These are phyloP conservation scores for Phylloporus scabripes DNA, from an alignment of 768 basidiomycete genomes.

Conservation along the genomic window DNA sequence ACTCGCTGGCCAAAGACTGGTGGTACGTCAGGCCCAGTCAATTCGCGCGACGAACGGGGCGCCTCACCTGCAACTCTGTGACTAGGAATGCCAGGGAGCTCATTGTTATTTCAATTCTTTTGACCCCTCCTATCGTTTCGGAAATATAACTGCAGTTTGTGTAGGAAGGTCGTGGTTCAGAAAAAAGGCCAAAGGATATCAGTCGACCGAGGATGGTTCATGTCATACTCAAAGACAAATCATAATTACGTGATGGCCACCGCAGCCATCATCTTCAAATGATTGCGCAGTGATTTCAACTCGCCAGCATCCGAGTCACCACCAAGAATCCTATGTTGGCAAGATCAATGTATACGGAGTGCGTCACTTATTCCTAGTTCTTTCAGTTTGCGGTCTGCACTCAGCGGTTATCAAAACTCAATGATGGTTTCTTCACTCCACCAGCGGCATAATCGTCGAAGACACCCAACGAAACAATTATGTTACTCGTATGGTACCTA, in stretches of 20 bases:
- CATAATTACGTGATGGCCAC: no score
- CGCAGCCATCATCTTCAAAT: no score
- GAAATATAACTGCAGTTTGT: no score
- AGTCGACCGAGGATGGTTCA: no score
- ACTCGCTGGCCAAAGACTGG: constrained; percentile 84
- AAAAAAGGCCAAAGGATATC: no score
- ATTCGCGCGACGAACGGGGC: background rate
- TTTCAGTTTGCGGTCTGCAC: background rate
- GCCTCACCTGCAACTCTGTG: constrained; percentile 63
- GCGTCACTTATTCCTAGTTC: background rate
- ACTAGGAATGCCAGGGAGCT: constrained; percentile 66
- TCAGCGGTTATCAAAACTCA: background rate
- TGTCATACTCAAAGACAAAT: no score
- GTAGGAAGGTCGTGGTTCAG: no score
- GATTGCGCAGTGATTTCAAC: no score
- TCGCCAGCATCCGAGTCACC: no score
- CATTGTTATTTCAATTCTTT: constrained; percentile 42
- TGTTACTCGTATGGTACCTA: background rate
- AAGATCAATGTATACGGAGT: background rate
- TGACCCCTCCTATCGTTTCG: no score
- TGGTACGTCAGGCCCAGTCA: constrained; percentile 4
- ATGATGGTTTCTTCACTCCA: background rate
- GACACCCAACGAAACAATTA: background rate
- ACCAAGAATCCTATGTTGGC: no score
- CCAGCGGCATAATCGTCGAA: background rate